Evolutionary conservation across 768 basidiomycete genomes (phyloP), one percentile per base, ranked within the genome.

Genomic region (Hygrophoropsis aurantiaca): DNA sequence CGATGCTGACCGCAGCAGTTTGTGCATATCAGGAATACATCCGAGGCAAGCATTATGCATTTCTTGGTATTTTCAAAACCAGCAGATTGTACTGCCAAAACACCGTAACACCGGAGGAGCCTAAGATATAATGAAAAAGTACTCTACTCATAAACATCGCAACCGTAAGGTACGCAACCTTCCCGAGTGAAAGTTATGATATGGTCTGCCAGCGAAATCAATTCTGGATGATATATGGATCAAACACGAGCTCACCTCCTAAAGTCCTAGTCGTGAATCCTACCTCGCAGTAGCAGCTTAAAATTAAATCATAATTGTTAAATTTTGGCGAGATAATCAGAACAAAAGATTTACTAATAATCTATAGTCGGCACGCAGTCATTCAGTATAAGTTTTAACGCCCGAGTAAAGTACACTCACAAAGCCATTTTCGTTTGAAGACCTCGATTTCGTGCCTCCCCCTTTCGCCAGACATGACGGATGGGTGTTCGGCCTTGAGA

Each of bases 381-480:
- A 40, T 58, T 30, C 27, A 30, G 54, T 44, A 50, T 54, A 36
- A n/a, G n/a, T n/a, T n/a, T n/a, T 52, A 40, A 42, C 19, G 44
- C 49, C 21, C 25, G 37, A 47, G 19, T n/a, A 32, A 9, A 40
- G 20, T 34, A 34, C 8, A 72, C 79, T 64, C 54, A 84, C 81
- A 87, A 57, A 80, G 75, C 84, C 85, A 86, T 61, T 86, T 87
- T 47, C 85, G 64, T 59, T 78, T 79, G 66, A 91, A 91, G 23
- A 88, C 82, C 57, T 85, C 82, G 38, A 86, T 75, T 59, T 86
- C 87, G 41, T 73, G 68, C 34, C 60, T 65, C 9, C 73, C 76
- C 19, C 66, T 55, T 11, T 56, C 56, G 10, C 72, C 69, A 38
- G 65, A 66, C 71, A 81, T 80, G 47, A 81, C 71, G 15, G 74